Evolutionary conservation across 805 yeast species (phyloP), one percentile per base, ranked within the genome.

Genomic region (Cyberlindnera sargentensis): DNA sequence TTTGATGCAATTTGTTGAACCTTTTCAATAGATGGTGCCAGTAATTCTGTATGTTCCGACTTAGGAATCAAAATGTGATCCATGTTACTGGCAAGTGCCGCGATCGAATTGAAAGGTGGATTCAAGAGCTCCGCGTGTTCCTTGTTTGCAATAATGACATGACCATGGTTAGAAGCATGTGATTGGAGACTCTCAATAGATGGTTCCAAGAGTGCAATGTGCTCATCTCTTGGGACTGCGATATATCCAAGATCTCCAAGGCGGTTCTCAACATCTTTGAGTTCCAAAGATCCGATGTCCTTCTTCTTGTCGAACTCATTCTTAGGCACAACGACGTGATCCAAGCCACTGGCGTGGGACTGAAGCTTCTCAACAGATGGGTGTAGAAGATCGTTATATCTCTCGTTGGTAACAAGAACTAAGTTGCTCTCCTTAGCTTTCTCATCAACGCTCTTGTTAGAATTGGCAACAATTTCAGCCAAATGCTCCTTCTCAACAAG

Each of bases 391-490:
- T 46, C 45, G 3, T 36, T 26, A 34, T 43, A 41, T 33, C 49
- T 45, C 9, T 45, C 50, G 4, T 34, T 26, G 3, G 53, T 40
- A 11, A 52, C 34, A 5, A 50, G 29, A 6, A 52, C 43, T 3
- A 45, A 23, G 24, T 50, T 47, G 15, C 69, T 57, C 29, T 61
- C 60, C 31, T 53, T 46, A 3, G 48, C 49, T 28, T 61, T 41
- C 28, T 56, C 58, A 10, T 52, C 57, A n/a, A 51, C 25, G 6
- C 60, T 44, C 36, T 62, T 63, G 11, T 48, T 42, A 2, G 51
- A 49, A 9, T 48, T 23, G 2, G 36, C n/a, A 5, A 47, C 35
- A 23, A 56, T 34, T 4, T 41, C 40, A 4, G 38, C 38, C 29
- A 35, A 41, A 11, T 44, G 52, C 4, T 47, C 47, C 27, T 48